Conservation (phyloP, 2,329 filamentous ascomycete genomes). For the Ophiostoma sp. region DNA sequence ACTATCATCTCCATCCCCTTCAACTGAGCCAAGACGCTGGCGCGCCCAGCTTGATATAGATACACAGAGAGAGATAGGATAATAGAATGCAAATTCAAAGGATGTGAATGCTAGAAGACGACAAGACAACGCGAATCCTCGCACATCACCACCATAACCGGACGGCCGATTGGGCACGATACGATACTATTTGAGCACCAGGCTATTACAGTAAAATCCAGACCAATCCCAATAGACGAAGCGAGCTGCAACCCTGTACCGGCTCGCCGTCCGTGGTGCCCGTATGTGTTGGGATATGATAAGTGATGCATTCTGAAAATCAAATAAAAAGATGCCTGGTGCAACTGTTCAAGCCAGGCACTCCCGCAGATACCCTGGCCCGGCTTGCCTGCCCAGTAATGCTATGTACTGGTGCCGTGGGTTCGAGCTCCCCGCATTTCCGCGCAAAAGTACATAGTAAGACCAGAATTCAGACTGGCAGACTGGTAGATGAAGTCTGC, state of each 20-base stretch:
- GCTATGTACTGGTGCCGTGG: not conserved
- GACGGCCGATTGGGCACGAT: not conserved
- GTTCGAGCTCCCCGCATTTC: constrained; percentile 23
- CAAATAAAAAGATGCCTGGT: not conserved
- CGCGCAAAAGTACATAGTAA: not conserved
- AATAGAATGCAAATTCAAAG: not conserved
- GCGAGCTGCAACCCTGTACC: constrained; percentile 16
- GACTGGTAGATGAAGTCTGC: not conserved
- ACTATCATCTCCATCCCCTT: not conserved
- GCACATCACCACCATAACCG: not conserved
- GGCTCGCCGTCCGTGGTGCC: constrained; percentile 11
- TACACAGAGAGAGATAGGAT: constrained; percentile 1
- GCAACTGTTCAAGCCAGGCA: not conserved
- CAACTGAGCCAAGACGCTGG: not conserved
- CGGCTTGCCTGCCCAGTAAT: not conserved
- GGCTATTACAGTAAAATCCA: not conserved
- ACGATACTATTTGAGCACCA: not conserved
- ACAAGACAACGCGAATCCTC: not conserved
- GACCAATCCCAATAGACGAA: constrained; percentile 1
- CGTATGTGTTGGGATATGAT: constrained; percentile 7
- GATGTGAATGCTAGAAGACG: not conserved
- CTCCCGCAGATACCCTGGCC: not conserved
- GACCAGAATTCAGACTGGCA: not conserved
- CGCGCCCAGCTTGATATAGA: not conserved
- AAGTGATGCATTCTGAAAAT: constrained; percentile 1